phyloP scores from a whole-genome alignment of 2,329 filamentous ascomycete genomes.

The Calonectria ilicicola region DNA sequence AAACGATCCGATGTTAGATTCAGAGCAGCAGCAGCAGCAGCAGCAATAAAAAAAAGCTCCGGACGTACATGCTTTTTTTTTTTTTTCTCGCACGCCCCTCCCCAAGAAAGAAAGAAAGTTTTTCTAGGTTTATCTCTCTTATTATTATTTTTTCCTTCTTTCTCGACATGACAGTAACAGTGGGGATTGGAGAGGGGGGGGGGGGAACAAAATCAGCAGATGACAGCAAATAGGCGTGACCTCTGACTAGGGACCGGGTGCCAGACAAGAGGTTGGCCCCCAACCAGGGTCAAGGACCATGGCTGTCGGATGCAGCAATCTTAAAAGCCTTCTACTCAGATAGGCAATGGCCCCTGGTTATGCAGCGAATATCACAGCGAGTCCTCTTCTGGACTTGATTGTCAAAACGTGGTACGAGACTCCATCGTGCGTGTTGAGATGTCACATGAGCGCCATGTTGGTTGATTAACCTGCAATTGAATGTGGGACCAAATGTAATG shows the following conservation, averaged over 20 bases:
- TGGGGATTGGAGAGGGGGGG: background rate
- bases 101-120: background rate
- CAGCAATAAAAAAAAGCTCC: background rate
- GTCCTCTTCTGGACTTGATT: background rate
- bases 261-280: background rate
- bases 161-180: no score
- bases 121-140: background rate
- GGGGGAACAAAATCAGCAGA: background rate
- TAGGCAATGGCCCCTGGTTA: background rate
- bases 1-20: constrained; percentile 10
- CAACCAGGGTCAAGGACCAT: background rate
- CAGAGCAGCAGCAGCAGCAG: background rate
- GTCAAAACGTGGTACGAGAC: constrained; percentile 11
- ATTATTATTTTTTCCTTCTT: background rate
- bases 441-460: background rate
- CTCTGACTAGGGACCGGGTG: background rate
- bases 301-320: constrained; percentile 2
- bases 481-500: background rate
- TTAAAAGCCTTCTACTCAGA: constrained; percentile 1
- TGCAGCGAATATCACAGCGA: background rate
- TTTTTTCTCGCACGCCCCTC: background rate
- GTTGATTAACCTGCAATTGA: background rate
- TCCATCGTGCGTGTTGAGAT: background rate
- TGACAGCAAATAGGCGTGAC: background rate
- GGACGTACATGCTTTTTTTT: background rate